These are phyloP conservation scores for Porogramme epimiltina DNA, from an alignment of 1,284 basidiomycete species.

Conservation along the genomic window DNA sequence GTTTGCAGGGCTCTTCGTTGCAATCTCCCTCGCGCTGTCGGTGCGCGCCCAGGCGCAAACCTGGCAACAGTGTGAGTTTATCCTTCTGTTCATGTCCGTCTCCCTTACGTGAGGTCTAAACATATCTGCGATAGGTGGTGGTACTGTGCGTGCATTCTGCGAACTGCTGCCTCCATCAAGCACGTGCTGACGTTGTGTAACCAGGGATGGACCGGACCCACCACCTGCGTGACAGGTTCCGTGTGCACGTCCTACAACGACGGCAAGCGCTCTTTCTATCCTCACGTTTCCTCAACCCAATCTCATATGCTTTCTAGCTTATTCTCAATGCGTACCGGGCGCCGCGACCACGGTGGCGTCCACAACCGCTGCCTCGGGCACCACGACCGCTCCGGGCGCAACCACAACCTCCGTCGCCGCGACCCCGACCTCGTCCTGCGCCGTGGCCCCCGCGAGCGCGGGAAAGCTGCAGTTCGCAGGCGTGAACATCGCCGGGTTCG, in stretches of 20 bases:
- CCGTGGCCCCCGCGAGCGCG: constrained; percentile 17
- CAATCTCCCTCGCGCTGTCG: constrained; percentile 15
- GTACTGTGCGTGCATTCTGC: constrained; percentile 22
- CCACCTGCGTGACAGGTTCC: constrained; percentile 40
- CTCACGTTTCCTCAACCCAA: not conserved
- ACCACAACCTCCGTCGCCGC: constrained; percentile 9
- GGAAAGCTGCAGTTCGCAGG: constrained; percentile 31
- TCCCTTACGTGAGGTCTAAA: no score
- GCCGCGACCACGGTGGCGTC: constrained; percentile 9
- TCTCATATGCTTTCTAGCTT: constrained; percentile 17
- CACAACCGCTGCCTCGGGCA: constrained; percentile 11
- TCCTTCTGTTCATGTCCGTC: not conserved
- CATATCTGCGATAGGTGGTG: constrained; percentile 30
- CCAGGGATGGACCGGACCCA: constrained; percentile 41
- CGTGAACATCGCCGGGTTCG: constrained; percentile 51
- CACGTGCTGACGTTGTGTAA: not conserved
- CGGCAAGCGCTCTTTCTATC: constrained; percentile 20
- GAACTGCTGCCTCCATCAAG: not conserved
- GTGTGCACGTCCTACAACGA: constrained; percentile 31
- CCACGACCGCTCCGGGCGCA: constrained; percentile 18
- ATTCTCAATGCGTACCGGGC: constrained; percentile 33
- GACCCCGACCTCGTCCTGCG: constrained; percentile 12
- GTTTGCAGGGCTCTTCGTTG: constrained; percentile 12
- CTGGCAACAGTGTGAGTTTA: constrained; percentile 26
- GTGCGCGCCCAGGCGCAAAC: constrained; percentile 17